Conservation (phyloP, 768 basidiomycete genomes). For the Auricularia auricula-judae region DNA sequence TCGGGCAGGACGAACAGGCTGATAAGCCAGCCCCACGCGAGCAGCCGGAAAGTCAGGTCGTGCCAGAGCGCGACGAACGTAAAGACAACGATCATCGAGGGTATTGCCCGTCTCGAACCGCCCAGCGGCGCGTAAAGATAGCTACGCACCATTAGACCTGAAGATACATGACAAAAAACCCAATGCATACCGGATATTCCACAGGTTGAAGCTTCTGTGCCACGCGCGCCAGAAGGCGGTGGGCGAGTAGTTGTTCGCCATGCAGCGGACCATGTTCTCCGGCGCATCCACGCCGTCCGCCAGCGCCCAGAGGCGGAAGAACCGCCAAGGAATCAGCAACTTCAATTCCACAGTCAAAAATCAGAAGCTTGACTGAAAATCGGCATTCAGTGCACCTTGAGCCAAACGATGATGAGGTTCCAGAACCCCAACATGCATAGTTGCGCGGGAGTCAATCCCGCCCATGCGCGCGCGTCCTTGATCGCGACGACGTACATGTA, state of each 20-base stretch:
- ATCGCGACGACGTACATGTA: constrained; percentile 96
- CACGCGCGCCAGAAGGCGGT: constrained; percentile 92
- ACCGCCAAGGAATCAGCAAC: constrained; percentile 92
- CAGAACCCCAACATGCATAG: constrained; percentile 92
- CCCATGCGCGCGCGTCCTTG: constrained; percentile 81
- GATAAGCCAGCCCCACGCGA: constrained; percentile 96
- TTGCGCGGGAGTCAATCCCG: constrained; percentile 62
- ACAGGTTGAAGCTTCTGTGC: constrained; percentile 95
- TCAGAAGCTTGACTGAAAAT: background rate
- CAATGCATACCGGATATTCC: constrained; percentile 65
- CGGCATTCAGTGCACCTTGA: constrained; percentile 53
- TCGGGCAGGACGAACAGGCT: constrained; percentile 87
- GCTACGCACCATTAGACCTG: constrained; percentile 26
- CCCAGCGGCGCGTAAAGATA: constrained; percentile 94
- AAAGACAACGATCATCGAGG: constrained; percentile 74
- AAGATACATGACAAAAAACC: too few species aligned
- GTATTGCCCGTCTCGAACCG: constrained; percentile 42
- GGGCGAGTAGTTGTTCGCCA: constrained; percentile 93
- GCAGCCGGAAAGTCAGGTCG: constrained; percentile 74
- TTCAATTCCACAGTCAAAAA: constrained; percentile 18
- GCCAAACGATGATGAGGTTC: constrained; percentile 93
- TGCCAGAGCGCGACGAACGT: constrained; percentile 98
- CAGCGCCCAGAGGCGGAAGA: constrained; percentile 92
- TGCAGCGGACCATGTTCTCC: constrained; percentile 98
- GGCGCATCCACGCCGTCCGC: constrained; percentile 84